A percentile compares a stretch with the other conserved stretches of the same genome.
Evolutionary conservation across 2,329 filamentous ascomycete genomes (phyloP).

Genomic region (Penicillium nordicum): DNA sequence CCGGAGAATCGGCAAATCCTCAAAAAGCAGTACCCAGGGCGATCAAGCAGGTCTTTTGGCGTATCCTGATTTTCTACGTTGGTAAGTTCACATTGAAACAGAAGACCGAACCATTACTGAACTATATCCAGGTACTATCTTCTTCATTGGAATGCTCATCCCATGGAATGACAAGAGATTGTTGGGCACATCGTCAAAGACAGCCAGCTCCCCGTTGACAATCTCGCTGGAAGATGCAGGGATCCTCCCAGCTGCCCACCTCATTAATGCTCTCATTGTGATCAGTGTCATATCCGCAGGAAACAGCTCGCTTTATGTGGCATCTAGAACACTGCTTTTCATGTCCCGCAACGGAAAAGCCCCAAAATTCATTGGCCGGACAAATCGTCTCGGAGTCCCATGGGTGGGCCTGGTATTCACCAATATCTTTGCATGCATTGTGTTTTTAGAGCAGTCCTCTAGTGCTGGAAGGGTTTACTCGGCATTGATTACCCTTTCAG

Average conservation of each 20-base stretch:
- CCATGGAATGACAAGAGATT: conserved; percentile 65
- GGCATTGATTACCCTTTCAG: conserved; percentile 34
- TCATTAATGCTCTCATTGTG: conserved; percentile 76
- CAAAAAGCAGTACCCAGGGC: conserved; percentile 45
- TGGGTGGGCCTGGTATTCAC: conserved; percentile 63
- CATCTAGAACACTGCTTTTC: conserved; percentile 69
- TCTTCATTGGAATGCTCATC: conserved; percentile 73
- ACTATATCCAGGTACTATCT: conserved; percentile 54
- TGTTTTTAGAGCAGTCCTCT: conserved; percentile 32
- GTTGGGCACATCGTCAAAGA: conserved; percentile 59
- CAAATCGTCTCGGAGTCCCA: conserved; percentile 60
- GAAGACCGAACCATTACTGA: neutral
- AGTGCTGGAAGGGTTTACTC: conserved; percentile 31
- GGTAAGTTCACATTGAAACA: conserved; percentile 16
- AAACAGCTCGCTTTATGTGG: conserved; percentile 75
- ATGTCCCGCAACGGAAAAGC: conserved; percentile 73
- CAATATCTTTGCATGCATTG: conserved; percentile 60
- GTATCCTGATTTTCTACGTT: conserved; percentile 59
- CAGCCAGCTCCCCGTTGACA: conserved; percentile 69
- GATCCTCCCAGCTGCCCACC: conserved; percentile 68
- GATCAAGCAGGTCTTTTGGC: conserved; percentile 43
- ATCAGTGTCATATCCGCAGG: conserved; percentile 68
- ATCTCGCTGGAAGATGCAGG: conserved; percentile 71
- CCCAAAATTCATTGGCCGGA: conserved; percentile 65
- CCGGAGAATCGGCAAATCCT: conserved; percentile 43